Evolutionary conservation across 208 protist genomes (phyloP), one percentile per base, ranked within the genome.

Genomic region (Trypanosoma lewisi): DNA sequence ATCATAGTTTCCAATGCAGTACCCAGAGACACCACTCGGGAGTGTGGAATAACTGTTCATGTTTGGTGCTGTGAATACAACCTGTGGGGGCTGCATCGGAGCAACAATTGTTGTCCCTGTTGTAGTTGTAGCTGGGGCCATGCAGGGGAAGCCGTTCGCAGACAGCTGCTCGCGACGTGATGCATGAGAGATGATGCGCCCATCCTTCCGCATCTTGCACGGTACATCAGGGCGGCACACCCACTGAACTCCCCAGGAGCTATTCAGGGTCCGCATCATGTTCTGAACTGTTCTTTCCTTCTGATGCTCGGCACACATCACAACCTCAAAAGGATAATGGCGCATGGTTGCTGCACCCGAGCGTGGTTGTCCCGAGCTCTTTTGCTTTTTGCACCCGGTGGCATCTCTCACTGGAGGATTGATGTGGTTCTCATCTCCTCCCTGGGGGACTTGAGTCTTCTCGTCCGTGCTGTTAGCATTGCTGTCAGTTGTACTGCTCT

Each of bases 251-350:
- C 51, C 5, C 25, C 58, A 42, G 0, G 27, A 17, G 0, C n/a
- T 19, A 33, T 51, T 45, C 28, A 51, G 30, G 30, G 39, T 2
- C 14, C 58, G 42, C n/a, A 41, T 2, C 58, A 63, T 63, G 33
- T 63, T 63, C n/a, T 53, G 41, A 11, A 53, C 44, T 5, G 58
- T 63, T 7, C 58, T 21, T 41, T 42, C n/a, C 58, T 63, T 63
- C 3, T 53, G 23, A 54, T 63, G 58, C 9, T 39, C 30, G 8
- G 16, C 44, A 41, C 58, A 63, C 14, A 4, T 45, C 19, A 62
- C 56, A 51, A 34, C 36, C 11, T 62, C 56, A 47, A 25, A 19
- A n/a, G 42, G 42, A 47, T 1, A 62, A 37, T n/a, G 56, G 39
- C 4, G 56, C 41, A 62, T 51, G 4, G 4, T 21, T 16, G 25